Percentiles rank a stretch among this genome's conserved stretches.
These are phyloP conservation scores for Rhizopogon vulgaris DNA, from an alignment of 768 basidiomycete species.

Conservation along the genomic window DNA sequence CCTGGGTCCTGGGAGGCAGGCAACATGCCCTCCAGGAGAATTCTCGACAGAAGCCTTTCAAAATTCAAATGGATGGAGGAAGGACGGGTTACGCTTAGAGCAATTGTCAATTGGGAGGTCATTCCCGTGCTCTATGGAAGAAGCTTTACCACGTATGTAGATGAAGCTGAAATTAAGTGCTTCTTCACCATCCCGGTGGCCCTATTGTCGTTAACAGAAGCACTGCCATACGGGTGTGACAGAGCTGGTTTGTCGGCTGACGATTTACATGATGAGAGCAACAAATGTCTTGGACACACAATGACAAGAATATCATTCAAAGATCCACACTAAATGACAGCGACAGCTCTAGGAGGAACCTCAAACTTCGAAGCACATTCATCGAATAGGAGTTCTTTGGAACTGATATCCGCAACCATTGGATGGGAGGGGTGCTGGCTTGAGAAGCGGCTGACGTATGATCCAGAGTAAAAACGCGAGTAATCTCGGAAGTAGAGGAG, in stretches of 20 bases:
- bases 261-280: not conserved
- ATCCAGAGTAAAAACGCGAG: constrained; percentile 4
- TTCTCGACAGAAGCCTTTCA: not conserved
- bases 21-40: too few species aligned
- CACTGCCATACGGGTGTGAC: not conserved
- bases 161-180: not conserved
- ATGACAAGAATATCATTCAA: not conserved
- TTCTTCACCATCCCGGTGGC: not conserved
- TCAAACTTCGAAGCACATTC: constrained; percentile 48
- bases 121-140: not conserved
- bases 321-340: not conserved
- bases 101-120: not conserved
- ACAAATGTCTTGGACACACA: not conserved
- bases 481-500: not conserved
- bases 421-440: constrained; percentile 63
- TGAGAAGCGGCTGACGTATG: constrained; percentile 31
- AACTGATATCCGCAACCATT: constrained; percentile 53
- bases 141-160: not conserved
- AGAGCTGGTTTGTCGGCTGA: too few species aligned
- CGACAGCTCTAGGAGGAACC: constrained; percentile 48
- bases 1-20: too few species aligned
- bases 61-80: not conserved
- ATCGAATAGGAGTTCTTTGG: constrained; percentile 64
- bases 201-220: not conserved
- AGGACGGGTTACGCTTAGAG: too few species aligned